phyloP scores from a whole-genome alignment of 2,329 filamentous ascomycete species.

The Exophiala dermatitidis region DNA sequence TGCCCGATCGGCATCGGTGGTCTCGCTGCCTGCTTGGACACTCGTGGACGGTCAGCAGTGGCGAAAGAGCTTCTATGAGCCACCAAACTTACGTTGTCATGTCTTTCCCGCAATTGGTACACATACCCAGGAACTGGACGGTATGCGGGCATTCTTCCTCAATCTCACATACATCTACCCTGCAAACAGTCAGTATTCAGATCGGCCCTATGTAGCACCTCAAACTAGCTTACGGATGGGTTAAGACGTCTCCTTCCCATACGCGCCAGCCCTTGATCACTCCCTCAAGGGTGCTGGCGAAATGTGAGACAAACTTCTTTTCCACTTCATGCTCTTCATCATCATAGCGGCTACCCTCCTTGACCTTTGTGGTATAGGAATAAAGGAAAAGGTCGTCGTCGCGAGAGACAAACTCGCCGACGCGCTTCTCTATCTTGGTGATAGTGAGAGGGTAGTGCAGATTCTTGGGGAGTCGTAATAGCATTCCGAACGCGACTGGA shows the following conservation, averaged over 20 bases:
- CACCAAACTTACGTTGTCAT: slow-evolving; percentile 66
- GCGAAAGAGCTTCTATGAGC: neutral
- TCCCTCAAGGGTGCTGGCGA: slow-evolving; percentile 78
- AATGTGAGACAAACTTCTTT: slow-evolving; percentile 67
- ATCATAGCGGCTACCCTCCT: slow-evolving; percentile 56
- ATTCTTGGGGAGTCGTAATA: slow-evolving; percentile 44
- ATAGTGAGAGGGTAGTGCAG: slow-evolving; percentile 92
- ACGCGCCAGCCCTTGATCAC: slow-evolving; percentile 71
- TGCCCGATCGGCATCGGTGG: slow-evolving; percentile 60
- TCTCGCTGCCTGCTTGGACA: slow-evolving; percentile 19
- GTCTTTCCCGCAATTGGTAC: slow-evolving; percentile 86
- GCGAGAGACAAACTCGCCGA: slow-evolving; percentile 67
- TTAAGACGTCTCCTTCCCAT: slow-evolving; percentile 39
- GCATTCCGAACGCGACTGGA: slow-evolving; percentile 32
- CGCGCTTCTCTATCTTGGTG: slow-evolving; percentile 69
- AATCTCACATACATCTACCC: slow-evolving; percentile 60
- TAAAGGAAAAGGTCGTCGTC: slow-evolving; percentile 78
- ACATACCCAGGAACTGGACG: slow-evolving; percentile 83
- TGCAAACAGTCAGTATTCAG: slow-evolving; percentile 27
- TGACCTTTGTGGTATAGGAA: slow-evolving; percentile 69
- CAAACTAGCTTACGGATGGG: slow-evolving; percentile 35
- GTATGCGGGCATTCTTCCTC: slow-evolving; percentile 89
- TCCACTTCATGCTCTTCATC: slow-evolving; percentile 63
- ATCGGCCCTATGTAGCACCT: neutral
- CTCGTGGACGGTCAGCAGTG: slow-evolving; percentile 6